phyloP scores from a whole-genome alignment of 1,284 basidiomycete species.

The Cerioporus squamosus region DNA sequence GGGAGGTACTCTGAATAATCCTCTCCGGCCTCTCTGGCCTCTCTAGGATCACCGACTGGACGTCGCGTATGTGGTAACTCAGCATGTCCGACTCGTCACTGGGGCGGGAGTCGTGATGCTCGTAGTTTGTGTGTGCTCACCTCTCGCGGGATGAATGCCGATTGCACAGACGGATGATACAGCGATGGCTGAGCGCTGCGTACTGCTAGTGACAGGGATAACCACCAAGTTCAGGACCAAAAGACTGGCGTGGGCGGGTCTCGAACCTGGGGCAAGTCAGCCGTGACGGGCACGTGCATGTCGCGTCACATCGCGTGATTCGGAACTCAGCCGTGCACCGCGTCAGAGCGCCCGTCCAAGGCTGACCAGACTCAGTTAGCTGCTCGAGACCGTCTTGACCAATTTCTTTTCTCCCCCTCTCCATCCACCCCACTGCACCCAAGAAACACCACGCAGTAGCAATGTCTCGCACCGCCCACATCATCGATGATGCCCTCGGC shows the following conservation, averaged over 20 bases:
- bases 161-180: too few relatives aligned
- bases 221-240: not conserved
- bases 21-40: too few relatives aligned
- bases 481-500: slow-evolving; percentile 80
- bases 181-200: too few relatives aligned
- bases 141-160: too few relatives aligned
- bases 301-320: slow-evolving; percentile 16
- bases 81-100: too few relatives aligned
- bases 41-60: too few relatives aligned
- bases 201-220: too few relatives aligned
- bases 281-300: not conserved
- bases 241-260: not conserved
- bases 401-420: not conserved
- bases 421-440: not conserved
- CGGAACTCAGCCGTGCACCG: slow-evolving; percentile 17
- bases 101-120: too few relatives aligned
- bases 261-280: not conserved
- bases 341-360: not conserved
- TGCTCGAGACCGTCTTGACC: not conserved
- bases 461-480: slow-evolving; percentile 39
- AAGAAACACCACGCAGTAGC: not conserved
- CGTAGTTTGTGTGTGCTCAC: too few relatives aligned
- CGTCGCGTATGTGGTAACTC: too few relatives aligned
- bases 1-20: too few relatives aligned
- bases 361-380: too few relatives aligned